These are phyloP conservation scores for Withania somnifera DNA, from an alignment of 305 asterid genomes.

Conservation along the genomic window DNA sequence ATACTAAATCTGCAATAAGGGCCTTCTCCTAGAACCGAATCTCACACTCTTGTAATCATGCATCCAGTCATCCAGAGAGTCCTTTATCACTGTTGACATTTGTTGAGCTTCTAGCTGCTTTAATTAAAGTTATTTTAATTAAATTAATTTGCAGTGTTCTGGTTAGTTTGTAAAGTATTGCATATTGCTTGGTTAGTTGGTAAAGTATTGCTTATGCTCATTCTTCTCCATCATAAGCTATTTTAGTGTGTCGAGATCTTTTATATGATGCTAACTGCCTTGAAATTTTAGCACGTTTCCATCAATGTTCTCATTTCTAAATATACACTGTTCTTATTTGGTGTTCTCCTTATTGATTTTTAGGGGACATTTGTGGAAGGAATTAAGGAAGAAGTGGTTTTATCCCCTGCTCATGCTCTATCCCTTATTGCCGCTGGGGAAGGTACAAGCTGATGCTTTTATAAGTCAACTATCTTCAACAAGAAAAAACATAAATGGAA, in stretches of 20 bases:
- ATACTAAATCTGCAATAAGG: not conserved
- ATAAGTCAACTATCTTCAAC: not conserved
- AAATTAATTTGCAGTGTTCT: not conserved
- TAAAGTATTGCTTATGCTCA: not conserved
- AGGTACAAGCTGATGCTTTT: constrained; percentile 37
- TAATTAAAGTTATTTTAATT: not conserved
- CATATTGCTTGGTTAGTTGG: not conserved
- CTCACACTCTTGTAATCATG: not conserved
- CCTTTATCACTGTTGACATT: not conserved
- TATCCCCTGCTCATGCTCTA: constrained; percentile 98
- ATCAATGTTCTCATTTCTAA: not conserved
- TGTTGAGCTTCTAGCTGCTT: not conserved
- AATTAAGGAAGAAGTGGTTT: constrained; percentile 92
- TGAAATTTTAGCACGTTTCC: not conserved
- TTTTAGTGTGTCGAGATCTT: not conserved
- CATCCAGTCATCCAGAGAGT: not conserved
- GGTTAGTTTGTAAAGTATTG: not conserved
- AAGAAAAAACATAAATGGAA: not conserved
- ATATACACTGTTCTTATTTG: not conserved
- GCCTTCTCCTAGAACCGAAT: not conserved
- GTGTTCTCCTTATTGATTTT: constrained; percentile 8
- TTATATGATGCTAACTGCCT: not conserved
- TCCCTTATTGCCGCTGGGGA: constrained; percentile 99
- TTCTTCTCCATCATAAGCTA: not conserved
- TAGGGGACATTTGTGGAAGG: constrained; percentile 99